Conservation (phyloP, 139 green algal genomes). For the Chlamydomonas schloesseri region DNA sequence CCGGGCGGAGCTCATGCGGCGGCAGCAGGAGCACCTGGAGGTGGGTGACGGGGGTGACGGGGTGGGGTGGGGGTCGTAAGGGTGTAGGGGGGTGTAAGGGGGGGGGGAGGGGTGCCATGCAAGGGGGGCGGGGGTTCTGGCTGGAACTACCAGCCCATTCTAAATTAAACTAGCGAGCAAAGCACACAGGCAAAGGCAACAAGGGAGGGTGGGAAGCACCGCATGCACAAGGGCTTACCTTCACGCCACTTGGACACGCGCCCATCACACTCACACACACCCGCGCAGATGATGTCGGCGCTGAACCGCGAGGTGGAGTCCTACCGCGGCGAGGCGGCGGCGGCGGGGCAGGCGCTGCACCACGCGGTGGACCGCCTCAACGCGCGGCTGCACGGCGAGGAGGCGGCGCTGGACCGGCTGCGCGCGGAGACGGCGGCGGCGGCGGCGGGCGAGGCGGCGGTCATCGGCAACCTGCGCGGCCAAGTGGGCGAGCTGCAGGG, state of each 20-base stretch:
- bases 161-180: too few species aligned
- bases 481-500: slow-evolving; percentile 52
- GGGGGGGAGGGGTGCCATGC: too few species aligned
- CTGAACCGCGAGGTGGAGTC: slow-evolving; percentile 46
- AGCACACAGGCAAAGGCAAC: too few species aligned
- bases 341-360: slow-evolving; percentile 39
- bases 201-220: too few species aligned
- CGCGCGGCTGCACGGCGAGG: slow-evolving; percentile 33
- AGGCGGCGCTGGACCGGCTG: slow-evolving; percentile 43
- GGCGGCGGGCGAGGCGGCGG: slow-evolving; percentile 25
- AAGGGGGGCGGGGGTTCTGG: too few species aligned
- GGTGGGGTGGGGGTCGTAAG: too few species aligned
- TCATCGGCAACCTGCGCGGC: slow-evolving; percentile 43
- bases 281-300: not conserved
- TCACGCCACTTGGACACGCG: too few species aligned
- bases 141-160: too few species aligned
- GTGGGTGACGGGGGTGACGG: not conserved
- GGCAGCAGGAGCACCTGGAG: slow-evolving; percentile 23
- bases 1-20: slow-evolving; percentile 12
- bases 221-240: too few species aligned
- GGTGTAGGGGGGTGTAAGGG: too few species aligned
- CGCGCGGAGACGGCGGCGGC: slow-evolving; percentile 39
- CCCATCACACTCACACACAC: too few species aligned
- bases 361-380: slow-evolving; percentile 53
- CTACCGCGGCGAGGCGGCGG: slow-evolving; percentile 42